Evolutionary conservation across 75 land plant species (phyloP).

Genomic region (Ceratopteris richardii): DNA sequence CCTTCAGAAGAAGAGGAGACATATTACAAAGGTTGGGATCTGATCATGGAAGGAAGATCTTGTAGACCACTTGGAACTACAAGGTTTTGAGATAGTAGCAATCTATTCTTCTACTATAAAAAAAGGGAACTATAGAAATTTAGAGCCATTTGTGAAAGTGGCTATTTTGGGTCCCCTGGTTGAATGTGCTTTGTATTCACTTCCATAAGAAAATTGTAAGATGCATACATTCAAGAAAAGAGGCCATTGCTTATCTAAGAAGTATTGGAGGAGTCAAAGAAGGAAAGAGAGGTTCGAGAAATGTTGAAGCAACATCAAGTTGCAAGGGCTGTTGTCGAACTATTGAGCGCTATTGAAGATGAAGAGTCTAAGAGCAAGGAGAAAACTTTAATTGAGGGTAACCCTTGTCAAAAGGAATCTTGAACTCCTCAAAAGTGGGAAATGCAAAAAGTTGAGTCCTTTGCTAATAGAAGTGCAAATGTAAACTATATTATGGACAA

Average conservation of each 20-base stretch:
- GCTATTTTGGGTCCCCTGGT: conserved; percentile 56
- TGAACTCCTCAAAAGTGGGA: conserved; percentile 22
- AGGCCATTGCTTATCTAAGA: conserved; percentile 45
- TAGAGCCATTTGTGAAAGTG: conserved; percentile 46
- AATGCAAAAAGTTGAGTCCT: conserved; percentile 29
- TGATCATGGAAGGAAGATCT: conserved; percentile 76
- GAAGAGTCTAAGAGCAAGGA: conserved; percentile 26
- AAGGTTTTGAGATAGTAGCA: conserved; percentile 24
- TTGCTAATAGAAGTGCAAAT: conserved; percentile 37
- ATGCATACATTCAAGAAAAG: conserved; percentile 55
- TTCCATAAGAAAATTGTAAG: conserved; percentile 52
- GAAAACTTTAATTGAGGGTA: conserved; percentile 14
- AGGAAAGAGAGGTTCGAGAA: conserved; percentile 48
- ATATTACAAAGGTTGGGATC: conserved; percentile 32
- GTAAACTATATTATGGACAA: no score
- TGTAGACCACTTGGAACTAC: conserved; percentile 60
- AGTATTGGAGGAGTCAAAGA: conserved; percentile 52
- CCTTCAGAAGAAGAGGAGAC: conserved; percentile 22
- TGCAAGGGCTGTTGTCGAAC: neutral
- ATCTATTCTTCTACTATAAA: conserved; percentile 40
- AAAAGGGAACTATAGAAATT: conserved; percentile 49
- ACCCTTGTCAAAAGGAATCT: conserved; percentile 14
- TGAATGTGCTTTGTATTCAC: conserved; percentile 34
- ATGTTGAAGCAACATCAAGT: conserved; percentile 20
- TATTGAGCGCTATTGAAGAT: neutral